phyloP scores from a whole-genome alignment of 2,329 filamentous ascomycete species.

The Periglandula ipomoeae region DNA sequence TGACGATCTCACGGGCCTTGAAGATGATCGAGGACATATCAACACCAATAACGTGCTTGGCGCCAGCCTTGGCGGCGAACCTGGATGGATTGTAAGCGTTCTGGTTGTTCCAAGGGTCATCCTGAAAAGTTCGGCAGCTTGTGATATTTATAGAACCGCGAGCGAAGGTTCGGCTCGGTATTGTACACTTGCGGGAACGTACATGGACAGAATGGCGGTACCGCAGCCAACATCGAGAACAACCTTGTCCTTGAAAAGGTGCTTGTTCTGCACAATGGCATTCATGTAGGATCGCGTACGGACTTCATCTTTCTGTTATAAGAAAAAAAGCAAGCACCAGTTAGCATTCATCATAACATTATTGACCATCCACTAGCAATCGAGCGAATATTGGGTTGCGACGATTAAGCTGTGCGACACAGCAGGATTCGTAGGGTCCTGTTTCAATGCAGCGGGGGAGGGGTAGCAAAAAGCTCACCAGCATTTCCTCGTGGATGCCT shows the following conservation, averaged over 20 bases:
- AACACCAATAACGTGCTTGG: constrained; percentile 96
- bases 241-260: constrained; percentile 74
- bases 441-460: constrained; percentile 6
- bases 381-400: not conserved
- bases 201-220: constrained; percentile 98
- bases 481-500: constrained; percentile 98
- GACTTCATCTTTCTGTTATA: constrained; percentile 85
- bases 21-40: constrained; percentile 99
- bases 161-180: too few relatives aligned
- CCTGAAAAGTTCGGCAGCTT: not conserved
- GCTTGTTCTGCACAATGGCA: constrained; percentile 92
- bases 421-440: not conserved
- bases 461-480: constrained; percentile 53
- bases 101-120: not conserved
- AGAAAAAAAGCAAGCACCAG: not conserved
- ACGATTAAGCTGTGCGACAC: constrained; percentile 6
- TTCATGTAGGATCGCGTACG: constrained; percentile 96
- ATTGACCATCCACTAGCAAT: not conserved
- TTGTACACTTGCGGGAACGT: constrained; percentile 26
- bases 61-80: constrained; percentile 94
- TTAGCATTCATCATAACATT: constrained; percentile 2
- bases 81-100: constrained; percentile 36
- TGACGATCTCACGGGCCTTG: constrained; percentile 94
- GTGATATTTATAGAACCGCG: too few relatives aligned
- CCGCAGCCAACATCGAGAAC: constrained; percentile 97